Conservation (phyloP, 2,329 filamentous ascomycete genomes). For the Phialemoniopsis sp. region DNA sequence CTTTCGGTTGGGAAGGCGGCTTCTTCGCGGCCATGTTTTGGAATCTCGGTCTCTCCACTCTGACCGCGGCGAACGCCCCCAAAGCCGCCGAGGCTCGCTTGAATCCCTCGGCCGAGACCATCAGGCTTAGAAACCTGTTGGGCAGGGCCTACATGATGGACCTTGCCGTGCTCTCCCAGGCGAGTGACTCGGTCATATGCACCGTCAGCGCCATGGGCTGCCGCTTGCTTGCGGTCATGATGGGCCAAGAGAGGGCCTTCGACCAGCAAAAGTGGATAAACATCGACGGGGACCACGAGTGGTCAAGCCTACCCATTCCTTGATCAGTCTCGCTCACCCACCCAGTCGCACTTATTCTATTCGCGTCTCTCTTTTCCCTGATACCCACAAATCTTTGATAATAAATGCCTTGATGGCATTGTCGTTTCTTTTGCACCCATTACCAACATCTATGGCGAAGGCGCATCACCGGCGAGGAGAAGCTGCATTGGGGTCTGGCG, state of each 20-base stretch:
- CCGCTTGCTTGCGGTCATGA: conserved; percentile 75
- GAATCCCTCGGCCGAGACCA: conserved; percentile 46
- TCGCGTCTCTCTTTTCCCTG: no score
- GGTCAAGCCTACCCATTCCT: conserved; percentile 27
- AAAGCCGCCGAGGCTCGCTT: conserved; percentile 5
- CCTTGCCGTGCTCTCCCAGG: conserved; percentile 65
- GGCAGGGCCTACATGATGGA: conserved; percentile 81
- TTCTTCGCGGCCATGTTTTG: conserved; percentile 82
- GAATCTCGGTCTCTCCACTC: conserved; percentile 57
- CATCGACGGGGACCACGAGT: conserved; percentile 67
- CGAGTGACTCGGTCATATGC: conserved; percentile 70
- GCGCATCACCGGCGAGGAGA: no score
- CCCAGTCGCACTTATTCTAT: no score
- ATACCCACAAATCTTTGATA: no score
- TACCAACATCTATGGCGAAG: no score
- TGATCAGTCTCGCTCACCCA: no score
- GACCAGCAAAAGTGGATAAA: conserved; percentile 65
- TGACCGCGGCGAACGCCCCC: conserved; percentile 28
- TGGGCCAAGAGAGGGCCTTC: conserved; percentile 74
- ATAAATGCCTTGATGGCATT: no score
- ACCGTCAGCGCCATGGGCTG: conserved; percentile 71
- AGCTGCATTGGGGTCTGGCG: no score
- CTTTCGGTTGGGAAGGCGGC: conserved; percentile 82
- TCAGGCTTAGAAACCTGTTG: conserved; percentile 67
- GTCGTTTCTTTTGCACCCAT: no score